These are phyloP conservation scores for Boletus pseudo-olivaceus DNA, from an alignment of 768 basidiomycete genomes.

Conservation along the genomic window DNA sequence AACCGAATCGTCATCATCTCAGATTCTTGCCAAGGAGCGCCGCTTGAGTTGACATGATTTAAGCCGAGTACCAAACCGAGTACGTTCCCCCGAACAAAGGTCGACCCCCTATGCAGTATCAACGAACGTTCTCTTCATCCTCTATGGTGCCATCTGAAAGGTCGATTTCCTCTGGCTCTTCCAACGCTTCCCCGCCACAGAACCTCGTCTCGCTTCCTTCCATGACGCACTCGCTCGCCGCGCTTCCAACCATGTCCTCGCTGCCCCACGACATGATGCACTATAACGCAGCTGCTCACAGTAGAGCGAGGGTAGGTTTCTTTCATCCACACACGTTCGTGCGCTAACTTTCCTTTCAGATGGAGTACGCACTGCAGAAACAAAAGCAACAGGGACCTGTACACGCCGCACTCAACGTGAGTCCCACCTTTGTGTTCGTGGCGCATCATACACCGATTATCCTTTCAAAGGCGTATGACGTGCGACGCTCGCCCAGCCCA, in stretches of 20 bases:
- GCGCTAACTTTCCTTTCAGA: constrained; percentile 20
- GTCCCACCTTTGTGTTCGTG: constrained; percentile 5
- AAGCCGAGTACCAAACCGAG: constrained; percentile 12
- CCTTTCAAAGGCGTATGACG: constrained; percentile 24
- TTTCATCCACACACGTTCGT: neutral
- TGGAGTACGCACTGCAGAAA: constrained; percentile 30
- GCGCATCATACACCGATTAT: neutral
- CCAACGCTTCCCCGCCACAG: constrained; percentile 28
- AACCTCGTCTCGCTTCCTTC: constrained; percentile 30
- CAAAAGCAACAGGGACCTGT: constrained; percentile 28
- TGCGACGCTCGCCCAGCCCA: constrained; percentile 32
- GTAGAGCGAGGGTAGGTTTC: constrained; percentile 27
- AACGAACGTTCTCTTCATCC: constrained; percentile 28
- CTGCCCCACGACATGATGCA: constrained; percentile 32
- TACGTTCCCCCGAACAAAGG: constrained; percentile 10
- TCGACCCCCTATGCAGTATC: constrained; percentile 29
- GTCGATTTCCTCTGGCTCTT: constrained; percentile 32
- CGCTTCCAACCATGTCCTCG: constrained; percentile 30
- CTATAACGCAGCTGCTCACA: constrained; percentile 28
- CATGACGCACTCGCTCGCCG: constrained; percentile 32
- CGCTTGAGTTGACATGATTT: constrained; percentile 27
- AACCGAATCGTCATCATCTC: constrained; percentile 20
- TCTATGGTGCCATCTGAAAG: constrained; percentile 33
- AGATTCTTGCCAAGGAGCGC: constrained; percentile 20
- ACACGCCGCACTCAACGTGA: constrained; percentile 26